Evolutionary conservation across 768 basidiomycete genomes (phyloP).

Genomic region (Boletus rubroflammeus): DNA sequence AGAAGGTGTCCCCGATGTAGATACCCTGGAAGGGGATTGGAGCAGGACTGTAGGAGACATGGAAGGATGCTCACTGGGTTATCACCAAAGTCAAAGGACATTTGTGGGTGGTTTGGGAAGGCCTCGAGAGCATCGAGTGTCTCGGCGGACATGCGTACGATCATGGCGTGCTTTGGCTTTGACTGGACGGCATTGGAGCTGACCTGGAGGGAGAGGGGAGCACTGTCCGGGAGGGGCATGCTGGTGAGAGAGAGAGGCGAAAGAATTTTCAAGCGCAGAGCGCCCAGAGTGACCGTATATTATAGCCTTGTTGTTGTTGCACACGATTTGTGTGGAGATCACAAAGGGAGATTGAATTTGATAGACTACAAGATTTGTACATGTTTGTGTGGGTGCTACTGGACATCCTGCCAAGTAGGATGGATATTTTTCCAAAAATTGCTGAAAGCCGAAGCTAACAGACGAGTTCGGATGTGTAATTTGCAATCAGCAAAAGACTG

Average conservation of each 20-base stretch:
- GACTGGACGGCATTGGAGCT: conserved; percentile 51
- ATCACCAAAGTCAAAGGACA: conserved; percentile 63
- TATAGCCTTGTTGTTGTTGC: too few species aligned
- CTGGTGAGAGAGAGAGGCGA: background rate
- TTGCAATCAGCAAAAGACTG: conserved; percentile 96
- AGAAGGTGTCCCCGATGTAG: conserved; percentile 61
- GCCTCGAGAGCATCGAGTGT: conserved; percentile 65
- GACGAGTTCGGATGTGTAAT: conserved; percentile 96
- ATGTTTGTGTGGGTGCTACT: background rate
- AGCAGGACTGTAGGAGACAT: background rate
- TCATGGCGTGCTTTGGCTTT: conserved; percentile 68
- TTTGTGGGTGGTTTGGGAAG: conserved; percentile 38
- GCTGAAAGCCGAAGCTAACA: conserved; percentile 83
- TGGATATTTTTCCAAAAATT: conserved; percentile 72
- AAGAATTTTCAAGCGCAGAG: too few species aligned
- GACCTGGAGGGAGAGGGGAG: conserved; percentile 56
- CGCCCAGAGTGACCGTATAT: too few species aligned
- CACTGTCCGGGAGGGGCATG: conserved; percentile 66
- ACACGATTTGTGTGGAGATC: too few species aligned
- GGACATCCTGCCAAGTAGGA: background rate
- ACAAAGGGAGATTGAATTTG: too few species aligned
- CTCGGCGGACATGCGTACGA: conserved; percentile 71
- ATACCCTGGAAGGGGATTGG: conserved; percentile 46
- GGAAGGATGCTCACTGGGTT: conserved; percentile 45
- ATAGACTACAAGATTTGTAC: too few species aligned